Percentiles rank a stretch among this genome's conserved stretches.
phyloP scores from a whole-genome alignment of 805 yeast genomes.

The Pichia deserticola region DNA sequence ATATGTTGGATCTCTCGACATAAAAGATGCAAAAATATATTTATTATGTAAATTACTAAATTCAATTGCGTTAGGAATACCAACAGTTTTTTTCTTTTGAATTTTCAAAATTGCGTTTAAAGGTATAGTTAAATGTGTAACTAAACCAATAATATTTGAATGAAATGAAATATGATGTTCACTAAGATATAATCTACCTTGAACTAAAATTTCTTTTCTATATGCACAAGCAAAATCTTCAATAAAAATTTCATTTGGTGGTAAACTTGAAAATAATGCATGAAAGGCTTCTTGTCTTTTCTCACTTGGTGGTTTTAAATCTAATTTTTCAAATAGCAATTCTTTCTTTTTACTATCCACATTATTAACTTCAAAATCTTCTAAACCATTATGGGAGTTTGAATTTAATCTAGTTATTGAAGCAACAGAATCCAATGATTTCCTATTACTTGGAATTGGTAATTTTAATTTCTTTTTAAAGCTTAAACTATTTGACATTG shows the following conservation, averaged over 20 bases:
- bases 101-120: conserved; percentile 55
- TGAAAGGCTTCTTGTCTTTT: conserved; percentile 58
- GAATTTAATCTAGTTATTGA: conserved; percentile 8
- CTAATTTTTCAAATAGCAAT: conserved; percentile 15
- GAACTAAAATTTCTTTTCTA: conserved; percentile 56
- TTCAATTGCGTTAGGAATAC: conserved; percentile 64
- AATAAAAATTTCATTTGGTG: conserved; percentile 44
- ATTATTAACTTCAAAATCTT: conserved; percentile 1
- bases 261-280: conserved; percentile 46
- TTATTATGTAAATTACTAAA: conserved; percentile 56
- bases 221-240: conserved; percentile 61
- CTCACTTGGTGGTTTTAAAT: conserved; percentile 33
- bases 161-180: conserved; percentile 53
- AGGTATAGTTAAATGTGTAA: conserved; percentile 50
- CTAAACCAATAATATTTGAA: conserved; percentile 62
- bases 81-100: conserved; percentile 56
- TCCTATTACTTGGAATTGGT: conserved; percentile 8
- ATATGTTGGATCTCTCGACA: conserved; percentile 50
- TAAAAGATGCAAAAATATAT: conserved; percentile 57
- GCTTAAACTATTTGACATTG: conserved; percentile 4
- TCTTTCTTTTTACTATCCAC: conserved; percentile 6
- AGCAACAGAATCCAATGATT: background rate
- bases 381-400: background rate
- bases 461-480: conserved; percentile 13
- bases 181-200: conserved; percentile 56